Evolutionary conservation across 495 filamentous ascomycete genomes (phyloP).

Genomic region (Neurospora sp.): DNA sequence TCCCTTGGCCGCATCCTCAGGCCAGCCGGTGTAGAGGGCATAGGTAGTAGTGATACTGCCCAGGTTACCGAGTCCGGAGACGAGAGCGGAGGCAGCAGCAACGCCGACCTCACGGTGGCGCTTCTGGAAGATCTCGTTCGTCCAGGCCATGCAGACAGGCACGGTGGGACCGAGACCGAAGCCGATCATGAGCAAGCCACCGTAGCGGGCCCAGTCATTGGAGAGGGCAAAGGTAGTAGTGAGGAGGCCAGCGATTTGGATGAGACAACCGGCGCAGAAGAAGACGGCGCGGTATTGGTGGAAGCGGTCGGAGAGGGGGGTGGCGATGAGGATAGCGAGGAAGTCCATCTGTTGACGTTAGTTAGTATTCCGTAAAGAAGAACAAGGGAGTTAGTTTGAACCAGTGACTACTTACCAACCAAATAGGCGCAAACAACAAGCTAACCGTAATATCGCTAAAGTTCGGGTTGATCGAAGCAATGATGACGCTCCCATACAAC

Average conservation of each 20-base stretch:
- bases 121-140: conserved; percentile 79
- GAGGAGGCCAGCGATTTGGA: conserved; percentile 78
- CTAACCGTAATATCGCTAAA: conserved; percentile 69
- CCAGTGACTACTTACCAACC: conserved; percentile 55
- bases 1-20: conserved; percentile 55
- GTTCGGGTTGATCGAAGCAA: conserved; percentile 60
- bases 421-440: conserved; percentile 80
- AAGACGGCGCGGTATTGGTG: conserved; percentile 75
- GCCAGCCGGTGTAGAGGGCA: conserved; percentile 81
- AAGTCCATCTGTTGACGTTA: conserved; percentile 57
- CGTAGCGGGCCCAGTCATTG: conserved; percentile 77
- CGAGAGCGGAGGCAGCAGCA: conserved; percentile 76
- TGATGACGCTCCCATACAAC: conserved; percentile 78
- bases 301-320: conserved; percentile 79
- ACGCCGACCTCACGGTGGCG: conserved; percentile 88
- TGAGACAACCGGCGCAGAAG: conserved; percentile 60
- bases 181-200: conserved; percentile 78
- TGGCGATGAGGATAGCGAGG: conserved; percentile 76
- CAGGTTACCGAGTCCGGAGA: conserved; percentile 77
- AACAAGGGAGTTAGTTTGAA: not conserved
- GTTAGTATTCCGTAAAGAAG: not conserved
- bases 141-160: conserved; percentile 89
- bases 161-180: conserved; percentile 90
- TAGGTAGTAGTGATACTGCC: conserved; percentile 83
- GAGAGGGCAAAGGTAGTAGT: conserved; percentile 63